Evolutionary conservation across 257 asterid genomes (phyloP).

Genomic region (Solanum paucissectum): DNA sequence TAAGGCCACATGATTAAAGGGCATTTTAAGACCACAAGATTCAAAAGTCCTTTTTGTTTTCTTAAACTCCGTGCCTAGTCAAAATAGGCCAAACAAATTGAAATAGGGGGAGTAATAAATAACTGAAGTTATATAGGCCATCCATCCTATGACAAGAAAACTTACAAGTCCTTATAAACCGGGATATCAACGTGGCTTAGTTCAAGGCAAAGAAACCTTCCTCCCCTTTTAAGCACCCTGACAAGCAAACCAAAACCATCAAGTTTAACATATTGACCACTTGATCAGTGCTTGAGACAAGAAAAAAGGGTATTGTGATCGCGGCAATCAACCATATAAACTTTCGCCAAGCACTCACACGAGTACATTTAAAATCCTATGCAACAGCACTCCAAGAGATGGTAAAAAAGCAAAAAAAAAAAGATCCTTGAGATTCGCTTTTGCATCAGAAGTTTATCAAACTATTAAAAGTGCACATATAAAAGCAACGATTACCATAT

Average conservation of each 20-base stretch:
- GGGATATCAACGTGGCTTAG: constrained; percentile 84
- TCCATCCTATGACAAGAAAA: background rate
- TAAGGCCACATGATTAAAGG: background rate
- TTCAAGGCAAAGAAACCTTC: constrained; percentile 96
- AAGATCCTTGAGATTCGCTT: background rate
- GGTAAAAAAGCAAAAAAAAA: background rate
- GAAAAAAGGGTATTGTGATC: background rate
- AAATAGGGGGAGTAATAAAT: background rate
- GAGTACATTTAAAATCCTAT: background rate
- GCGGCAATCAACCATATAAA: background rate
- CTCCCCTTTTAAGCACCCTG: constrained; percentile 93
- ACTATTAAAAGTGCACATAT: background rate
- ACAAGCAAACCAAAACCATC: constrained; percentile 1
- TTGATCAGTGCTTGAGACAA: background rate
- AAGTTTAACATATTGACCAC: background rate
- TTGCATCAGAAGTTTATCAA: background rate
- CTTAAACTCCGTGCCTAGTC: background rate
- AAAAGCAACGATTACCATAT: background rate
- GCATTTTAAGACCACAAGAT: background rate
- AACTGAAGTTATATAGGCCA: background rate
- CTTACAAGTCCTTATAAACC: constrained; percentile 70
- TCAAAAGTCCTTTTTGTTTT: background rate
- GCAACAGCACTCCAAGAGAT: background rate
- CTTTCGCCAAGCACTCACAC: background rate
- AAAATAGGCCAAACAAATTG: background rate